phyloP scores from a whole-genome alignment of 345 rosid species.

The Aurinia saxatilis region DNA sequence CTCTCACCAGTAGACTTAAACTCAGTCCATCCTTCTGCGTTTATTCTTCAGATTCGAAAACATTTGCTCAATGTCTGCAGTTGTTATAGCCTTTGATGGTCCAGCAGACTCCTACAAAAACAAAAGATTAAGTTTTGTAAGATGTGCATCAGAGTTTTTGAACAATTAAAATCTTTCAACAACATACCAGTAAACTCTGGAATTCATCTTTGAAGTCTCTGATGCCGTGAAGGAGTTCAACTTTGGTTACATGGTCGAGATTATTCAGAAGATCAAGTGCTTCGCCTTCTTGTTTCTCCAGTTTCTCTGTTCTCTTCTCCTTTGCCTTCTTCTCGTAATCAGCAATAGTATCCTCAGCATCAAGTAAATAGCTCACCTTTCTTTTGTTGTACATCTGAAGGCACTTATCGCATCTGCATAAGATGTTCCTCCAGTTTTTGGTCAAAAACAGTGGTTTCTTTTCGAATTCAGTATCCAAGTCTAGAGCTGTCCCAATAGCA shows the following conservation, averaged over 20 bases:
- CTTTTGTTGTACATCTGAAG: constrained; percentile 53
- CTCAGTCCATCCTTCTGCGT: constrained; percentile 50
- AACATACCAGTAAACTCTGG: constrained; percentile 60
- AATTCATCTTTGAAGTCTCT: constrained; percentile 76
- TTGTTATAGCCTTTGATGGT: constrained; percentile 73
- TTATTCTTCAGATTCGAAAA: constrained; percentile 90
- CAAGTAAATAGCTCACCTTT: constrained; percentile 56
- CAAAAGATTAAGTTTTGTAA: not conserved
- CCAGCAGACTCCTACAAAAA: constrained; percentile 60
- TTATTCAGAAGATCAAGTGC: constrained; percentile 53
- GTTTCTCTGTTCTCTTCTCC: constrained; percentile 81
- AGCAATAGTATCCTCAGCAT: constrained; percentile 74
- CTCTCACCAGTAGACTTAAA: not conserved
- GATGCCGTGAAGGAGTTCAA: constrained; percentile 83
- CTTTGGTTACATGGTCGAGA: constrained; percentile 85
- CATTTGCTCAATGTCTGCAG: constrained; percentile 74
- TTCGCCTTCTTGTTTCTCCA: constrained; percentile 75
- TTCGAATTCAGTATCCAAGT: constrained; percentile 26
- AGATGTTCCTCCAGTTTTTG: constrained; percentile 75
- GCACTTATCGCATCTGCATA: constrained; percentile 79
- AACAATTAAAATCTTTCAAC: not conserved
- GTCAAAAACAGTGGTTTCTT: constrained; percentile 67
- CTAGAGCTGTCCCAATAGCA: constrained; percentile 32
- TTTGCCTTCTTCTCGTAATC: constrained; percentile 89
- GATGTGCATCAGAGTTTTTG: not conserved